Percentiles rank a stretch among this genome's conserved stretches.
Evolutionary conservation across 805 yeast species (phyloP).

Genomic region (Starmerella kuoi): DNA sequence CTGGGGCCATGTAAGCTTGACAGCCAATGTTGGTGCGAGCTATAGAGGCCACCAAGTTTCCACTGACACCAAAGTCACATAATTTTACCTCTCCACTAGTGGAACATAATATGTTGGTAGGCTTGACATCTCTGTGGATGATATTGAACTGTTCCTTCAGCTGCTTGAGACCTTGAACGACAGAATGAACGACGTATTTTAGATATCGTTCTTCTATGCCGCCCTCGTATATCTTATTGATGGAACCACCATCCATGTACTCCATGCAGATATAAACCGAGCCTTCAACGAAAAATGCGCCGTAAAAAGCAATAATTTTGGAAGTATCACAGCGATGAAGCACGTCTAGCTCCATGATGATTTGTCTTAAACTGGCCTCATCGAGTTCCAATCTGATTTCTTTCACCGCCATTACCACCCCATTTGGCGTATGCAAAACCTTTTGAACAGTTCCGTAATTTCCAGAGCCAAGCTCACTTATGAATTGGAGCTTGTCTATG

Average conservation of each 20-base stretch:
- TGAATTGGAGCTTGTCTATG: constrained; percentile 58
- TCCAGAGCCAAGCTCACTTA: constrained; percentile 84
- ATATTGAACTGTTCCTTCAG: constrained; percentile 84
- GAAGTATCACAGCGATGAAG: constrained; percentile 84
- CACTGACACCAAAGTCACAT: constrained; percentile 94
- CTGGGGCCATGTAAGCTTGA: constrained; percentile 98
- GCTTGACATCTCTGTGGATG: constrained; percentile 93
- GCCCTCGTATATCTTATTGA: constrained; percentile 71
- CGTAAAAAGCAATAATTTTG: constrained; percentile 88
- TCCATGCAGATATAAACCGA: constrained; percentile 98
- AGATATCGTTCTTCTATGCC: constrained; percentile 70
- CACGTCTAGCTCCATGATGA: constrained; percentile 89
- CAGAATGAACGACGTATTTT: constrained; percentile 68
- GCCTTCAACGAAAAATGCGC: constrained; percentile 95
- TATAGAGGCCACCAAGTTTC: constrained; percentile 84
- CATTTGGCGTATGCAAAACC: constrained; percentile 86
- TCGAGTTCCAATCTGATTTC: constrained; percentile 89
- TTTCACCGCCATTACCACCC: constrained; percentile 91
- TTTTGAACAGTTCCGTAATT: constrained; percentile 93
- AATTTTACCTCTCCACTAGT: constrained; percentile 77
- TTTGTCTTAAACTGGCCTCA: constrained; percentile 86
- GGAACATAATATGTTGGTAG: constrained; percentile 80
- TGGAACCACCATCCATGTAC: constrained; percentile 91
- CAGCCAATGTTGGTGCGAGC: constrained; percentile 96
- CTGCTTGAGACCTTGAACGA: constrained; percentile 67